A percentile compares a stretch with the other conserved stretches of the same genome.
phyloP scores from a whole-genome alignment of 2,329 filamentous ascomycete genomes.

The Paraphoma sp. region DNA sequence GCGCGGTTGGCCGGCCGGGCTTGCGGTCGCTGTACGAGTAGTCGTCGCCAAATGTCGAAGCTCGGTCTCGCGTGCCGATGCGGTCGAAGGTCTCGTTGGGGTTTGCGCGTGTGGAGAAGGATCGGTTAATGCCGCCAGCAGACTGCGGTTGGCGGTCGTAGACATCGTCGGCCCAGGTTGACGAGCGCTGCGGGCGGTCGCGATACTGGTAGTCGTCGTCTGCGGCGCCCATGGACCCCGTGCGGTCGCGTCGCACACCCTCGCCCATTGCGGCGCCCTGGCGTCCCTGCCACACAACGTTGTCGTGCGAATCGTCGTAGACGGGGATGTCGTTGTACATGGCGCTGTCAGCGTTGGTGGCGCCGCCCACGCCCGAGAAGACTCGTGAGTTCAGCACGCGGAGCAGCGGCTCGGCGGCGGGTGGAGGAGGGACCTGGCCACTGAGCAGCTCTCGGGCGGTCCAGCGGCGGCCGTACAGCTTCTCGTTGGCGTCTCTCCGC shows the following conservation, averaged over 20 bases:
- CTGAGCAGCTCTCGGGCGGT: constrained; percentile 83
- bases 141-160: constrained; percentile 66
- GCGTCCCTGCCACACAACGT: constrained; percentile 82
- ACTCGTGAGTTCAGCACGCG: constrained; percentile 81
- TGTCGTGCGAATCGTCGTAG: constrained; percentile 83
- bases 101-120: constrained; percentile 60
- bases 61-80: constrained; percentile 45
- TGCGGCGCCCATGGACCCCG: constrained; percentile 40
- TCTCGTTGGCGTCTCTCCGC: constrained; percentile 94
- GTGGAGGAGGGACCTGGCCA: constrained; percentile 78
- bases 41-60: constrained; percentile 54
- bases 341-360: constrained; percentile 15
- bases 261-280: constrained; percentile 75
- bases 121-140: constrained; percentile 48
- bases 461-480: constrained; percentile 84
- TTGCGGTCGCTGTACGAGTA: constrained; percentile 66
- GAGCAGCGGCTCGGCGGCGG: constrained; percentile 84
- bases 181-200: constrained; percentile 66
- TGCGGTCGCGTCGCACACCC: constrained; percentile 62
- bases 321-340: constrained; percentile 91
- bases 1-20: constrained; percentile 81
- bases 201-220: constrained; percentile 59
- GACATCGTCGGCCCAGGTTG: constrained; percentile 77
- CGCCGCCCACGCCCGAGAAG: constrained; percentile 72
- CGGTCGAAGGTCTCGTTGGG: constrained; percentile 59